A percentile compares a stretch with the other conserved stretches of the same genome.
Conservation (phyloP, 495 filamentous ascomycete species). For the Jackrogersella multiformis region DNA sequence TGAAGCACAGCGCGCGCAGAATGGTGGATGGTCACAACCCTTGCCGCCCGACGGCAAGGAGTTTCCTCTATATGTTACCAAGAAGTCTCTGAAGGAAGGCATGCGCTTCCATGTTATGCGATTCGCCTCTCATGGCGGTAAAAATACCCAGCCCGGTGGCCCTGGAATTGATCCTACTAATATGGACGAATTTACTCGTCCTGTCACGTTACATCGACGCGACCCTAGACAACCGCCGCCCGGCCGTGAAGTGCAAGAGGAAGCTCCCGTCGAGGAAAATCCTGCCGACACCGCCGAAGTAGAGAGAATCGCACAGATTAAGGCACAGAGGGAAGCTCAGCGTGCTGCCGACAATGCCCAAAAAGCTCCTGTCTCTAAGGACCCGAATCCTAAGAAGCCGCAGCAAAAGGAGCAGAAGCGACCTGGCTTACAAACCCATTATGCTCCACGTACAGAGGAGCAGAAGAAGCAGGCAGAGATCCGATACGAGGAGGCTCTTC, state of each 20-base stretch:
- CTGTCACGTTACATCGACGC: slow-evolving; percentile 86
- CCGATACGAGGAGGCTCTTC: slow-evolving; percentile 92
- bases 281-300: slow-evolving; percentile 73
- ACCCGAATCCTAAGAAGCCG: slow-evolving; percentile 65
- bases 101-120: slow-evolving; percentile 87
- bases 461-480: slow-evolving; percentile 80
- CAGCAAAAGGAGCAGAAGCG: slow-evolving; percentile 78
- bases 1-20: slow-evolving; percentile 51
- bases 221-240: slow-evolving; percentile 79
- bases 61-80: slow-evolving; percentile 81
- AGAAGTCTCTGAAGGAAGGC: slow-evolving; percentile 78
- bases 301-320: slow-evolving; percentile 66
- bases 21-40: slow-evolving; percentile 70
- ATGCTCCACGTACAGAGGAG: slow-evolving; percentile 65
- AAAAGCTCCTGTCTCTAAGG: slow-evolving; percentile 76
- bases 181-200: slow-evolving; percentile 82
- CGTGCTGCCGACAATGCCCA: slow-evolving; percentile 84
- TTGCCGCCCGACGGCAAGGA: slow-evolving; percentile 64
- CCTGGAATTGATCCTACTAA: slow-evolving; percentile 72
- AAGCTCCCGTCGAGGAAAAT: slow-evolving; percentile 59
- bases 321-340: slow-evolving; percentile 81
- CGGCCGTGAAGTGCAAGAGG: slow-evolving; percentile 62
- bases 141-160: slow-evolving; percentile 46
- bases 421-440: slow-evolving; percentile 64
- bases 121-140: slow-evolving; percentile 56